Conservation (phyloP, 139 green algal species). For the Monoraphidium neglectum region DNA sequence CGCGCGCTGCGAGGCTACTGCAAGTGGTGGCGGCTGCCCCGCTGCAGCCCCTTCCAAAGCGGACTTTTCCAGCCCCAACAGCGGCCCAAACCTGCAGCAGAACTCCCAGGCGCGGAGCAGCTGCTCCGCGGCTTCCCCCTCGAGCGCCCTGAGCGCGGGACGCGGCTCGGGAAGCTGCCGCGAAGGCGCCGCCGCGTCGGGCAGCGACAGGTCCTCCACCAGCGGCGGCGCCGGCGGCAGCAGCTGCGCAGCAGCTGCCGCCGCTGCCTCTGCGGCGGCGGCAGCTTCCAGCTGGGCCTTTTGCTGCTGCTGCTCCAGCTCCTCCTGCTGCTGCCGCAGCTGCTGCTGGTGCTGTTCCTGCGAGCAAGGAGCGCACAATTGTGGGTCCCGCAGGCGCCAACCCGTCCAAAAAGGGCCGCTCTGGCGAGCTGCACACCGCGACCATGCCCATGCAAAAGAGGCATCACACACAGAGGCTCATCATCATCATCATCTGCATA, state of each 20-base stretch:
- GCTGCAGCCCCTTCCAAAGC: background rate
- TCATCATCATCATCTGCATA: too few species aligned
- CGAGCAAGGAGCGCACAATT: background rate
- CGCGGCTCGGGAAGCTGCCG: background rate
- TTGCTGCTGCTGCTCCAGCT: conserved; percentile 2
- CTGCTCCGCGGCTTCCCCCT: conserved; percentile 11
- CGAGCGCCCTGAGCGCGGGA: conserved; percentile 5
- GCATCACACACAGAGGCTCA: too few species aligned
- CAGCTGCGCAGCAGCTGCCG: background rate
- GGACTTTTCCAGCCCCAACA: conserved; percentile 41
- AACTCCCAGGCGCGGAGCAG: conserved; percentile 61
- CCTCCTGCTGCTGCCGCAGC: background rate
- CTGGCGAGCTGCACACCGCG: too few species aligned
- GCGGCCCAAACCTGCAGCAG: conserved; percentile 42
- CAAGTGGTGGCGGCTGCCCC: background rate
- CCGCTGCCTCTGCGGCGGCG: background rate
- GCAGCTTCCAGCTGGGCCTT: background rate
- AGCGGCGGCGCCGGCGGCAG: conserved; percentile 9
- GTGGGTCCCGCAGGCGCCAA: too few species aligned
- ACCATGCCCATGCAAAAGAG: too few species aligned
- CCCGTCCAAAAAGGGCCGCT: too few species aligned
- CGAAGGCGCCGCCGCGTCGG: conserved; percentile 11
- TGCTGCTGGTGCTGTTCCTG: background rate
- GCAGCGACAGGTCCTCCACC: conserved; percentile 47
- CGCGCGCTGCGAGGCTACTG: too few species aligned